These are phyloP conservation scores for Melaleuca quinquenervia DNA, from an alignment of 345 rosid genomes.

Conservation along the genomic window DNA sequence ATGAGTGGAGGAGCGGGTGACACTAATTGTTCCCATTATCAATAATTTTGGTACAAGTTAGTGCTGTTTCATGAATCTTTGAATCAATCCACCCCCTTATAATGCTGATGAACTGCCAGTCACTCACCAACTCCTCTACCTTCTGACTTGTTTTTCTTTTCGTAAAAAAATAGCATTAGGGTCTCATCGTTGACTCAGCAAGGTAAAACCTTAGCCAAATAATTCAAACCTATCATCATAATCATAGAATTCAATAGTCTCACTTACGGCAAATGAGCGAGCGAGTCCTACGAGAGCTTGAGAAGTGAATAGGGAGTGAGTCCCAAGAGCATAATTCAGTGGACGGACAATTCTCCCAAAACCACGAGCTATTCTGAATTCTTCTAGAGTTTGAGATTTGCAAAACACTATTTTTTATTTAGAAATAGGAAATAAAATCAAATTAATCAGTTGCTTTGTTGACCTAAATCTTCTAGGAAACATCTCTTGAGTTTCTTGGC, in stretches of 20 bases:
- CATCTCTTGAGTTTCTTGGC: not conserved
- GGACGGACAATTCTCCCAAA: not conserved
- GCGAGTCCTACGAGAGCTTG: not conserved
- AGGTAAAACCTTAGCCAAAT: not conserved
- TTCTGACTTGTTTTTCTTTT: not conserved
- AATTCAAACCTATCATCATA: not conserved
- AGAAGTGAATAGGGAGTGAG: not conserved
- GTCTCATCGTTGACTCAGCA: not conserved
- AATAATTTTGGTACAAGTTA: not conserved
- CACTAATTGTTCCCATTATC: not conserved
- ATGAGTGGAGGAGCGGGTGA: too few relatives aligned
- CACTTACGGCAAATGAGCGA: not conserved
- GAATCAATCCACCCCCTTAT: not conserved
- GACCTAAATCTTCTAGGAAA: not conserved
- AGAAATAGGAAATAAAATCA: not conserved
- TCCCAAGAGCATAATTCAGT: not conserved
- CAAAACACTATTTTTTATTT: not conserved
- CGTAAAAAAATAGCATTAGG: not conserved
- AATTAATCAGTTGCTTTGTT: not conserved
- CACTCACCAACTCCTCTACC: not conserved
- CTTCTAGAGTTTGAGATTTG: not conserved
- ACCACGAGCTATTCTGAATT: not conserved
- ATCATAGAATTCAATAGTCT: not conserved
- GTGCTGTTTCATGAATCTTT: not conserved
- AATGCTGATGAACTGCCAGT: not conserved